phyloP scores from a whole-genome alignment of 192 early-diverging fungal species.

The Mycoemilia scoparia region DNA sequence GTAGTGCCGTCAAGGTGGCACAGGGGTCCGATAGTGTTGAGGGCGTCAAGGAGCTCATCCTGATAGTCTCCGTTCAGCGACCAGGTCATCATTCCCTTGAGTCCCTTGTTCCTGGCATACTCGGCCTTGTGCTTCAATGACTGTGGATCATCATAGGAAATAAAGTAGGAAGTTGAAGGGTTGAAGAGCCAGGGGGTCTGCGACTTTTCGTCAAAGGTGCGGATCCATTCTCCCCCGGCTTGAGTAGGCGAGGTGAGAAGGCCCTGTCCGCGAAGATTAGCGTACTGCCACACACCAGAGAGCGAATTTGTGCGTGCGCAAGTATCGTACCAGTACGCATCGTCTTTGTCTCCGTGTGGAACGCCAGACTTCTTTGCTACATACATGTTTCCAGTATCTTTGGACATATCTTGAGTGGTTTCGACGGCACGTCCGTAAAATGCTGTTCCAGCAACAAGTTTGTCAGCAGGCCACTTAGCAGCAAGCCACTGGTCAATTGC shows the following conservation, averaged over 20 bases:
- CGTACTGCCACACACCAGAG: slow-evolving; percentile 45
- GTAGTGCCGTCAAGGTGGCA: no score
- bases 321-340: slow-evolving; percentile 24
- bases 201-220: slow-evolving; percentile 32
- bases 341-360: slow-evolving; percentile 35
- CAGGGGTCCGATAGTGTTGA: slow-evolving; percentile 12
- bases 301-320: slow-evolving; percentile 21
- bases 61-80: slow-evolving; percentile 23
- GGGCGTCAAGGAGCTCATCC: slow-evolving; percentile 30
- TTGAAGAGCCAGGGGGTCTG: slow-evolving; percentile 39
- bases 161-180: slow-evolving; percentile 36
- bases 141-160: slow-evolving; percentile 62
- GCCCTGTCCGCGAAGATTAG: slow-evolving; percentile 34
- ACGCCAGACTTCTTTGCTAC: slow-evolving; percentile 16
- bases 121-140: slow-evolving; percentile 44
- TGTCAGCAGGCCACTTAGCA: slow-evolving; percentile 40
- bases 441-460: slow-evolving; percentile 40
- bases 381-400: slow-evolving; percentile 22
- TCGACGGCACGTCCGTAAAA: slow-evolving; percentile 39
- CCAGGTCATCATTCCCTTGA: slow-evolving; percentile 56
- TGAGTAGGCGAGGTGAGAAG: slow-evolving; percentile 18
- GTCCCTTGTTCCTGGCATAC: slow-evolving; percentile 22
- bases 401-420: slow-evolving; percentile 22
- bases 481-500: slow-evolving; percentile 33
- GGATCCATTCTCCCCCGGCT: slow-evolving; percentile 33